phyloP scores from a whole-genome alignment of 345 rosid genomes.

The Salix brachista region DNA sequence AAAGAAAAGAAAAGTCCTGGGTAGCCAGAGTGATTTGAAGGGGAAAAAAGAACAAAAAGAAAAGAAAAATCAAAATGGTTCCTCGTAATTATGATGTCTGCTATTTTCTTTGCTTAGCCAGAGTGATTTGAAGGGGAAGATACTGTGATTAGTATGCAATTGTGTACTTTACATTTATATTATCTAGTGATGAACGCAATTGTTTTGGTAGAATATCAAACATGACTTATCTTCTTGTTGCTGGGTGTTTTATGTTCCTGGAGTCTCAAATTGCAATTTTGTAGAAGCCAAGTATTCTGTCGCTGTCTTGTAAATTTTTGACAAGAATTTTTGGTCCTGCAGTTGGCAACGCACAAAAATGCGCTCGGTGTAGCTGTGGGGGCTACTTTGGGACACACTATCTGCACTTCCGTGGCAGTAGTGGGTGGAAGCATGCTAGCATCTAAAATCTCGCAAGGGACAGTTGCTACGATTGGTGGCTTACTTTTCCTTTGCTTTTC shows the following conservation, averaged over 20 bases:
- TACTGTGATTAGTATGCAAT: neutral
- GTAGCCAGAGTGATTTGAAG: too few species aligned
- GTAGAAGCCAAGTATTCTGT: neutral
- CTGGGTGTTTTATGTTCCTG: neutral
- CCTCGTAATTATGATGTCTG: neutral
- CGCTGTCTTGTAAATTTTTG: neutral
- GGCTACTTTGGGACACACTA: conserved; percentile 74
- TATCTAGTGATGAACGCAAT: neutral
- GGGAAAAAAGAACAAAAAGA: neutral
- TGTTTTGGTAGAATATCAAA: neutral
- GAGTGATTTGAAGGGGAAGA: neutral
- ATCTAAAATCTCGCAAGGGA: conserved; percentile 87
- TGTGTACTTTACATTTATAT: too few species aligned
- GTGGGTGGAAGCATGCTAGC: conserved; percentile 99
- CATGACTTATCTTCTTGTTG: neutral
- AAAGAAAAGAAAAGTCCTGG: neutral
- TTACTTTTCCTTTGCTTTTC: conserved; percentile 90
- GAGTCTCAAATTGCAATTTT: neutral
- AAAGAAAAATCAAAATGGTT: neutral
- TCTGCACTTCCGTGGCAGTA: conserved; percentile 92
- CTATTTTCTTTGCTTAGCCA: neutral
- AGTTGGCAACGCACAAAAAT: conserved; percentile 97
- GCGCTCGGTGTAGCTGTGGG: conserved; percentile 92
- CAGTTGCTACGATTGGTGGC: conserved; percentile 91
- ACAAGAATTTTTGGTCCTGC: conserved; percentile 19